A percentile compares a stretch with the other conserved stretches of the same genome.
Evolutionary conservation across 352 stramenopile genomes (phyloP).

Genomic region (Phytopythium litorale): DNA sequence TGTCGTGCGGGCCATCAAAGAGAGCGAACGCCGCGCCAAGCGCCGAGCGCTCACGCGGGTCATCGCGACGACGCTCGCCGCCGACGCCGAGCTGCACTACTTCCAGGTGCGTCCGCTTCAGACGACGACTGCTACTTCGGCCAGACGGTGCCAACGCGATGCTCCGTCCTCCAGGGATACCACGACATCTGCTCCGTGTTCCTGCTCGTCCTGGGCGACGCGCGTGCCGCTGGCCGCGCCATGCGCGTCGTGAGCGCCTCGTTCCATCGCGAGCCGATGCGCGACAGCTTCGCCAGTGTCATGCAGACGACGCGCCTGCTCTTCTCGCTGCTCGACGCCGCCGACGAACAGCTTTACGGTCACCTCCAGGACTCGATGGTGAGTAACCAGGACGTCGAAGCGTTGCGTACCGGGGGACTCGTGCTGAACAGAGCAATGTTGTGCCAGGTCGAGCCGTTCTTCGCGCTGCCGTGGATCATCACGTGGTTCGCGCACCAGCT

Average conservation of each 20-base stretch:
- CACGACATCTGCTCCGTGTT: constrained; percentile 92
- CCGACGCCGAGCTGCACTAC: constrained; percentile 65
- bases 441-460: constrained; percentile 90
- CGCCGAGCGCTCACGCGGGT: constrained; percentile 52
- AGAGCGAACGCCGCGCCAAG: constrained; percentile 61
- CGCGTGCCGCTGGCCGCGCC: constrained; percentile 53
- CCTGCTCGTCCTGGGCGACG: constrained; percentile 72
- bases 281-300: constrained; percentile 75
- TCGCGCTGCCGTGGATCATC: constrained; percentile 92
- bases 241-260: constrained; percentile 73
- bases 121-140: too few relatives aligned
- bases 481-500: constrained; percentile 95
- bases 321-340: constrained; percentile 60
- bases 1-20: constrained; percentile 48
- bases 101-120: constrained; percentile 41
- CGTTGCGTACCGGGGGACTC: constrained; percentile 40
- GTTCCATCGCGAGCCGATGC: constrained; percentile 90
- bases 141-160: neutral
- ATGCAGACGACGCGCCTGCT: constrained; percentile 62
- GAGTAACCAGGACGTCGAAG: neutral
- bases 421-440: constrained; percentile 2
- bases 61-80: constrained; percentile 47
- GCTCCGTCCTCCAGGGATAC: constrained; percentile 62
- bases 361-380: constrained; percentile 38
- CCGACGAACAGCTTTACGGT: constrained; percentile 58